Percentiles rank a stretch among this genome's conserved stretches.
Evolutionary conservation across 805 yeast genomes (phyloP).

Genomic region (Candida methanosorbosa): DNA sequence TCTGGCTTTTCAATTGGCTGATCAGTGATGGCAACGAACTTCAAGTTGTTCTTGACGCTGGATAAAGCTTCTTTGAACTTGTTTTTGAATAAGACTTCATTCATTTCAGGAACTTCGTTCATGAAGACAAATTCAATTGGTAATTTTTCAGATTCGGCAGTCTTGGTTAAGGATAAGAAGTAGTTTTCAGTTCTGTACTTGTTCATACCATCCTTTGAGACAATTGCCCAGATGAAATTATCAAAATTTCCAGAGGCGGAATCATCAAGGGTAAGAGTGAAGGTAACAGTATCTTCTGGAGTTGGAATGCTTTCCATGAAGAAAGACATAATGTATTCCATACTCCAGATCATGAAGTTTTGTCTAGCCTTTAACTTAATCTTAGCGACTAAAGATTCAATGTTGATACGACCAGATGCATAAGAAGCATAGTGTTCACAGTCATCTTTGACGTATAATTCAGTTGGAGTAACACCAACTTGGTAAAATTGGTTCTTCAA

Average conservation of each 20-base stretch:
- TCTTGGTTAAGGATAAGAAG: conserved; percentile 76
- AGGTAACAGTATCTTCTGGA: conserved; percentile 52
- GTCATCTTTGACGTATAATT: conserved; percentile 51
- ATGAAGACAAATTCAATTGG: conserved; percentile 76
- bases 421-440: conserved; percentile 56
- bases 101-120: conserved; percentile 83
- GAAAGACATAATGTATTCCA: conserved; percentile 55
- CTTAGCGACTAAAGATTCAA: conserved; percentile 52
- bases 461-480: conserved; percentile 49
- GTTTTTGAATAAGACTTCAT: conserved; percentile 48
- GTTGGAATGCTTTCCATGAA: conserved; percentile 46
- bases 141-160: conserved; percentile 60
- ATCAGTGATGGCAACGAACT: conserved; percentile 76
- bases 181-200: conserved; percentile 67
- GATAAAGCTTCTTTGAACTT: conserved; percentile 38
- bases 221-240: conserved; percentile 75
- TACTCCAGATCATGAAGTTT: conserved; percentile 56
- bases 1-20: conserved; percentile 69
- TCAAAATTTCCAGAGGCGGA: conserved; percentile 39
- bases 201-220: conserved; percentile 78
- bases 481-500: conserved; percentile 66
- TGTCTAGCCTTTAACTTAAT: conserved; percentile 72
- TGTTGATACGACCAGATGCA: conserved; percentile 82
- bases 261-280: conserved; percentile 48
- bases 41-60: conserved; percentile 34